Evolutionary conservation across 768 basidiomycete genomes (phyloP).

Genomic region (Xerocomellus dryophilus): DNA sequence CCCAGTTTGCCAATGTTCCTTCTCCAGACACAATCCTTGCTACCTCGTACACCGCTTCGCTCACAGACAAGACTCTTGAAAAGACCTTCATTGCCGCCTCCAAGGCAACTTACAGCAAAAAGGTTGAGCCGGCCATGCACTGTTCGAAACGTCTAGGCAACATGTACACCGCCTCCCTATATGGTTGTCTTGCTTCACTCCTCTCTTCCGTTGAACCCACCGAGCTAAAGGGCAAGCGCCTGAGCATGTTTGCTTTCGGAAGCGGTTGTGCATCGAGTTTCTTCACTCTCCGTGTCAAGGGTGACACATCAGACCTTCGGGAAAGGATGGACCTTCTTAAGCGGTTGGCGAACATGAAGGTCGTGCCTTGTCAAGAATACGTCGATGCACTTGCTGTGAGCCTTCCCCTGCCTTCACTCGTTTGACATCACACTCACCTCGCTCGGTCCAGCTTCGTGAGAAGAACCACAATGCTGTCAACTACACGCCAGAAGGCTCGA

Average conservation of each 20-base stretch:
- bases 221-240: slow-evolving; percentile 74
- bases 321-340: slow-evolving; percentile 78
- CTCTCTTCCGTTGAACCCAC: slow-evolving; percentile 69
- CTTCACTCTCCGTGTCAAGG: slow-evolving; percentile 85
- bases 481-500: slow-evolving; percentile 80
- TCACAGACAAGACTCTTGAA: slow-evolving; percentile 93
- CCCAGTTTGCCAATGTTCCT: slow-evolving; percentile 68
- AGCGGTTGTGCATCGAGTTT: slow-evolving; percentile 93
- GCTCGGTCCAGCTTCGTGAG: slow-evolving; percentile 74
- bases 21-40: slow-evolving; percentile 68
- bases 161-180: slow-evolving; percentile 97
- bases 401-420: not conserved
- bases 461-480: slow-evolving; percentile 89
- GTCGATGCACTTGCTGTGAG: slow-evolving; percentile 75
- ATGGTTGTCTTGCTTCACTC: slow-evolving; percentile 89
- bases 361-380: slow-evolving; percentile 89
- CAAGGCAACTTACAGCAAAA: slow-evolving; percentile 68
- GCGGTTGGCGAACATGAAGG: slow-evolving; percentile 81
- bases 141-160: slow-evolving; percentile 92
- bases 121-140: slow-evolving; percentile 79
- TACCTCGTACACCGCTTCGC: slow-evolving; percentile 65
- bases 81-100: slow-evolving; percentile 87
- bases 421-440: not conserved
- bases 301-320: slow-evolving; percentile 78
- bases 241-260: slow-evolving; percentile 96